phyloP scores from a whole-genome alignment of 805 yeast genomes.

The Starmerella sp. region DNA sequence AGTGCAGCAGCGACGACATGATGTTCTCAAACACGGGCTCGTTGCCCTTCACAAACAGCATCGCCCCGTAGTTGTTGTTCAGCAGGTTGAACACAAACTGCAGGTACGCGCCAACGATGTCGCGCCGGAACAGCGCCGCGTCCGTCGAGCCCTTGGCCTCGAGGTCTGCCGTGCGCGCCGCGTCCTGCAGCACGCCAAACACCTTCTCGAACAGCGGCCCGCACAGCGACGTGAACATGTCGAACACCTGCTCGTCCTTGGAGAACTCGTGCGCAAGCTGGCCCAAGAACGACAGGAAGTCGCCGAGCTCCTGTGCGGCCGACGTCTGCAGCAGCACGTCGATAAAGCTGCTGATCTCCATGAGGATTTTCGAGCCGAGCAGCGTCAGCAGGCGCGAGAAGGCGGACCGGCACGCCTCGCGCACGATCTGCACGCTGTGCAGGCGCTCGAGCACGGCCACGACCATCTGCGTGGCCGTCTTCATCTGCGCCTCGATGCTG shows the following conservation, averaged over 20 bases:
- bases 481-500: slow-evolving; percentile 40
- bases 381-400: slow-evolving; percentile 78
- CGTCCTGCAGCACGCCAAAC: slow-evolving; percentile 35
- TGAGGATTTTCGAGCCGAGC: slow-evolving; percentile 40
- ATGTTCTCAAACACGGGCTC: slow-evolving; percentile 48
- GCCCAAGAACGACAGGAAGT: slow-evolving; percentile 74
- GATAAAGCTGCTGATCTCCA: slow-evolving; percentile 57
- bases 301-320: slow-evolving; percentile 55
- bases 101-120: slow-evolving; percentile 57
- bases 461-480: slow-evolving; percentile 69
- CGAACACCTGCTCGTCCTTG: slow-evolving; percentile 55
- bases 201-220: slow-evolving; percentile 64
- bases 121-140: slow-evolving; percentile 36
- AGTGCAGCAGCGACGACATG: slow-evolving; percentile 52
- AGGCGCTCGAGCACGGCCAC: slow-evolving; percentile 72
- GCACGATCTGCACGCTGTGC: slow-evolving; percentile 50
- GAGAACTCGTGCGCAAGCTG: slow-evolving; percentile 75
- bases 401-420: slow-evolving; percentile 80
- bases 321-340: slow-evolving; percentile 53
- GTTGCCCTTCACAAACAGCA: slow-evolving; percentile 61
- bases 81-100: slow-evolving; percentile 58
- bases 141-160: slow-evolving; percentile 41
- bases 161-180: slow-evolving; percentile 28
- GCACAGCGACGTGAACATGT: slow-evolving; percentile 58
- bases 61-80: slow-evolving; percentile 66